Conservation (phyloP, 768 basidiomycete species). For the Boletellus sp. region DNA sequence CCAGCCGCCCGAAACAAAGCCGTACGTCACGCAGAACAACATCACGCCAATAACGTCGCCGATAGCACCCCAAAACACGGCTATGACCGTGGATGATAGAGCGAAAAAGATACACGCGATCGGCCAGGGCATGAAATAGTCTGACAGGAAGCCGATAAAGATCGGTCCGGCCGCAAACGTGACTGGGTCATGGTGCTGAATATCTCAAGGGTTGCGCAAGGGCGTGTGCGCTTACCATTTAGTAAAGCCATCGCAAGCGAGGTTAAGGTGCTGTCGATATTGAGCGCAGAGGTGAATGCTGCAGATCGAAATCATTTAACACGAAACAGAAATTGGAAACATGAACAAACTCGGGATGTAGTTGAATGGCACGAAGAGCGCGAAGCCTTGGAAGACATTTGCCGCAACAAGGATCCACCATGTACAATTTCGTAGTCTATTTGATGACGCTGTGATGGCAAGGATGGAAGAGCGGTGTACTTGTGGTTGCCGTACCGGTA, state of each 20-base stretch:
- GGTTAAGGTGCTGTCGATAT: not conserved
- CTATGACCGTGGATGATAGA: not conserved
- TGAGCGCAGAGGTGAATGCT: not conserved
- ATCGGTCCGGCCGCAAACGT: not conserved
- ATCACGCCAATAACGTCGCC: not conserved
- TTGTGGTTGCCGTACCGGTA: not conserved
- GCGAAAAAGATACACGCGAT: not conserved
- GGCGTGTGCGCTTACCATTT: not conserved
- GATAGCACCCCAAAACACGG: conserved; percentile 1
- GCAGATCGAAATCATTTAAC: not conserved
- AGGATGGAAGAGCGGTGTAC: not conserved
- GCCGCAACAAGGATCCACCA: not conserved
- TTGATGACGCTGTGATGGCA: not conserved
- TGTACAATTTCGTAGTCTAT: not conserved
- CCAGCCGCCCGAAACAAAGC: not conserved
- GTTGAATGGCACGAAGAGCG: not conserved
- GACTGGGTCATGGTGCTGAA: not conserved
- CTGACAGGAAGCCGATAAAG: not conserved
- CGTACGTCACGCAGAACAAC: not conserved
- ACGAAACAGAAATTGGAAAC: not conserved
- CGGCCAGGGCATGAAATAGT: not conserved
- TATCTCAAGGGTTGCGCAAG: no score
- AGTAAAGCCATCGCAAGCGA: not conserved
- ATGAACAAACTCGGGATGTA: not conserved
- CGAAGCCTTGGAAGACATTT: not conserved